Base-by-base conservation (phyloP, 2,329 filamentous ascomycete genomes). In the Lasiodiplodia hormozganensis region DNA sequence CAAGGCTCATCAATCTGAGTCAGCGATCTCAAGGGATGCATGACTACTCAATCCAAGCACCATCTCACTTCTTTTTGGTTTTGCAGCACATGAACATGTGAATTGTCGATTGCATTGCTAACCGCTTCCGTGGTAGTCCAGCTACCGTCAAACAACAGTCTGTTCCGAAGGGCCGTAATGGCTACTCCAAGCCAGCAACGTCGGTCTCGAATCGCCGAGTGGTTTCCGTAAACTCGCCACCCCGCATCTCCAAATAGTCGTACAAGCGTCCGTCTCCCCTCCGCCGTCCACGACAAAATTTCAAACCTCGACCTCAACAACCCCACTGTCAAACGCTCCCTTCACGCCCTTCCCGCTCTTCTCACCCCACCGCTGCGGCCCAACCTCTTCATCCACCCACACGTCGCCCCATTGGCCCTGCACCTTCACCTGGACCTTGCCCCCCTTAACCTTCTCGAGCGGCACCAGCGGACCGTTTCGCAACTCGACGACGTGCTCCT, bases 401-500 rank as follows among this genome's bases (percentile, higher is more conserved):
- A 65, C 43, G 3, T 16, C 47, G n/a, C 11, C 52, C 62, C 62
- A 65, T 31, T n/a, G 10, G 4, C 71, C 65, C 58, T 70, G 75
- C 23, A 77, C 73, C 81, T 80, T 81, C 1, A 78, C 75, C 1
- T 75, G 80, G 34, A 74, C 75, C 71, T 79, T 78, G 0, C 71
- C 58, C 0, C 81, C 80, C 40, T 75, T 73, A 75, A 82, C 72
- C n/a, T 75, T 78, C 71, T 79, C 71, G 28, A 75, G 70, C 7
- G 79, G 77, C 72, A 81, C 76, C 76, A 79, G 79, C 0, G 79
- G 77, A 69, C 74, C 76, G 40, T 76, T 71, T 18, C 31, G 16
- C 28, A 43, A 18, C 47, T 82, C 76, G 2, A 76, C 72, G 2
- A 82, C 68, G 23, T 80, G 76, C 14, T 74, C 70, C 21, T 74